These are phyloP conservation scores for Daldinia grandis DNA, from an alignment of 495 filamentous ascomycete species.

Conservation along the genomic window DNA sequence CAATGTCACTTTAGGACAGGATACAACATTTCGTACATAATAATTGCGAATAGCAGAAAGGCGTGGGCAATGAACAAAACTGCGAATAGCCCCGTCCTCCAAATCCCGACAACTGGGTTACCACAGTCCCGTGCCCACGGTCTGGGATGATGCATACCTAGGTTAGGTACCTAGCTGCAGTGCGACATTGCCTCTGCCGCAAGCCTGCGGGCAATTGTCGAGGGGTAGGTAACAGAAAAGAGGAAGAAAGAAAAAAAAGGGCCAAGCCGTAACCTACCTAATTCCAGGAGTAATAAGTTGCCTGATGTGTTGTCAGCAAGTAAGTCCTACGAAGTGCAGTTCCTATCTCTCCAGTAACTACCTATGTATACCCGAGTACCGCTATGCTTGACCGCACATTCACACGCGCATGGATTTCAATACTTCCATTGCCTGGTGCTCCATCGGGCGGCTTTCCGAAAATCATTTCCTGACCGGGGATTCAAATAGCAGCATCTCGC, in stretches of 20 bases:
- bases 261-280: neutral
- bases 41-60: neutral
- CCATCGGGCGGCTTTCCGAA: neutral
- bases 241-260: neutral
- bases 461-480: neutral
- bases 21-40: neutral
- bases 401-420: neutral
- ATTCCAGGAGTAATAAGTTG: neutral
- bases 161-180: neutral
- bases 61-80: neutral
- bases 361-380: neutral
- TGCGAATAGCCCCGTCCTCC: neutral
- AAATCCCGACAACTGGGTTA: constrained; percentile 1
- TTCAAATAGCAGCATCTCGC: neutral
- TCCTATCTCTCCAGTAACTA: neutral
- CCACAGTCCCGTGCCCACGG: neutral
- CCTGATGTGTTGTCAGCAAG: neutral
- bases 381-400: neutral
- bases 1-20: no score
- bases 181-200: neutral
- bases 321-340: neutral
- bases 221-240: neutral
- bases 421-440: neutral
- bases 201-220: neutral
- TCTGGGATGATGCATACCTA: no score